These are phyloP conservation scores for Chrysoporthe austroafricana DNA, from an alignment of 2,329 filamentous ascomycete species.

Conservation along the genomic window DNA sequence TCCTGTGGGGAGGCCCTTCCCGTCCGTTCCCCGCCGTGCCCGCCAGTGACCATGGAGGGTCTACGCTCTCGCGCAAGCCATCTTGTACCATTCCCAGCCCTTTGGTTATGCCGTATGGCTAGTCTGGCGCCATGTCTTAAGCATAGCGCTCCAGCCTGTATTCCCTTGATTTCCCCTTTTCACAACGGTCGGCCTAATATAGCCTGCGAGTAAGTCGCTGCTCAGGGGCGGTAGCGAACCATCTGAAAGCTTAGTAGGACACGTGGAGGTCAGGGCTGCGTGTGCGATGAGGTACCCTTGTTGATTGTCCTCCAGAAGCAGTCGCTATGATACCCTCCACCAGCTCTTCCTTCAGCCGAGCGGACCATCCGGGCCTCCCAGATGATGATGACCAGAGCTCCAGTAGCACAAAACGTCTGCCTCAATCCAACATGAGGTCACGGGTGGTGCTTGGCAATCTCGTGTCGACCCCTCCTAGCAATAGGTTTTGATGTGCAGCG, in stretches of 20 bases:
- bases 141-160: conserved; percentile 18
- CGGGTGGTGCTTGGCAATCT: background rate
- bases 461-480: conserved; percentile 7
- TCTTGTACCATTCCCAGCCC: conserved; percentile 7
- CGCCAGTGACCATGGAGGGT: conserved; percentile 17
- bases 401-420: background rate
- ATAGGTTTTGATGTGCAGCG: background rate
- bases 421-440: background rate
- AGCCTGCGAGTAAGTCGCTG: background rate
- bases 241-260: background rate
- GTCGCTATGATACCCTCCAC: background rate
- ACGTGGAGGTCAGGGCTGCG: background rate
- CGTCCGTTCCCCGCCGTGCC: conserved; percentile 15
- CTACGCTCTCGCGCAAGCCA: background rate
- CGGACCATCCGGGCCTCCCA: background rate
- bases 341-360: background rate
- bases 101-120: conserved; percentile 10
- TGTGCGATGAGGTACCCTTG: background rate
- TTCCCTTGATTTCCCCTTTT: conserved; percentile 7
- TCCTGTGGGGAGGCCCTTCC: conserved; percentile 11
- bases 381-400: background rate
- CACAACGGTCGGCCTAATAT: conserved; percentile 13
- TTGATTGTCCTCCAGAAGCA: background rate
- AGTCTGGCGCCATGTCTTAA: conserved; percentile 18
- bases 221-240: too few relatives aligned